phyloP scores from a whole-genome alignment of 495 filamentous ascomycete genomes.

The Thermothielavioides terrestris region DNA sequence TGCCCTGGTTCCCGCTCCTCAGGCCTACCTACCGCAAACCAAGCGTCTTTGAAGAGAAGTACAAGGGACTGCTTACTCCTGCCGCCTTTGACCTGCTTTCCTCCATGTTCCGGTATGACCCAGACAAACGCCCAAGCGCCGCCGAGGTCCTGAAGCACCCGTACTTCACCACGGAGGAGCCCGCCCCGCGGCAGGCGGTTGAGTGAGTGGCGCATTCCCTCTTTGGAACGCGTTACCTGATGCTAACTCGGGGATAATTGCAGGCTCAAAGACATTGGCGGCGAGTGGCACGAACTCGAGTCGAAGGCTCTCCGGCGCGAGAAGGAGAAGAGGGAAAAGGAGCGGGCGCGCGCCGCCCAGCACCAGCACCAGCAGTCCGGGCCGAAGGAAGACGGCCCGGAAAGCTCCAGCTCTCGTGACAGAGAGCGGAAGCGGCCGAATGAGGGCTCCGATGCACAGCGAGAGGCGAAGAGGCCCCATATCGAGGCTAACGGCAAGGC shows the following conservation, averaged over 20 bases:
- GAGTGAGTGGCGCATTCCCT: slow-evolving; percentile 61
- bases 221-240: background rate
- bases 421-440: slow-evolving; percentile 43
- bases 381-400: slow-evolving; percentile 27
- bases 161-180: slow-evolving; percentile 83
- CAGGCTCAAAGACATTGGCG: slow-evolving; percentile 74
- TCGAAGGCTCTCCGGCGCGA: slow-evolving; percentile 90
- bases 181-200: slow-evolving; percentile 63
- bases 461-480: slow-evolving; percentile 37
- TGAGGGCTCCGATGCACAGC: slow-evolving; percentile 25
- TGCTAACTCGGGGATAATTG: slow-evolving; percentile 11
- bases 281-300: slow-evolving; percentile 99
- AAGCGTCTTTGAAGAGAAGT: slow-evolving; percentile 78
- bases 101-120: slow-evolving; percentile 81
- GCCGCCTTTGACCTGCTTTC: slow-evolving; percentile 75
- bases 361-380: slow-evolving; percentile 29
- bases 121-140: slow-evolving; percentile 72
- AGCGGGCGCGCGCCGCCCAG: slow-evolving; percentile 49
- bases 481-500: slow-evolving; percentile 20
- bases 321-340: slow-evolving; percentile 70
- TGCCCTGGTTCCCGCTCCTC: slow-evolving; percentile 93
- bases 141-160: slow-evolving; percentile 78
- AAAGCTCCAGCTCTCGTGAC: slow-evolving; percentile 31
- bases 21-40: slow-evolving; percentile 62
- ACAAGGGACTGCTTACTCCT: slow-evolving; percentile 60